Percentiles rank a stretch among this genome's conserved stretches.
Evolutionary conservation across 208 protist species (phyloP).

Genomic region (Leishmania braziliensis): DNA sequence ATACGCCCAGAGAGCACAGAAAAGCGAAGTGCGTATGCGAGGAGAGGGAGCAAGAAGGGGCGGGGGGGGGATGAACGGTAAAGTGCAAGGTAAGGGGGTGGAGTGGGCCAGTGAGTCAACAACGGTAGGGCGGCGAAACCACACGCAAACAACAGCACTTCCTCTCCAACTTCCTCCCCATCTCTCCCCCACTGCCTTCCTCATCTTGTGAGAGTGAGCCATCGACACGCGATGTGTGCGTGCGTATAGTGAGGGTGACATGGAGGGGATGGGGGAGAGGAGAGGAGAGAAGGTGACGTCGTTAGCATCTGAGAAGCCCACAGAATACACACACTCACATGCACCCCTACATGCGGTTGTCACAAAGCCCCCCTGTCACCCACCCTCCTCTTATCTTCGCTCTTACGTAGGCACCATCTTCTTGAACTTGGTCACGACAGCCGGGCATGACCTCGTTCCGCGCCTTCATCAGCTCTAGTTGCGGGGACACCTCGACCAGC

Average conservation of each 20-base stretch:
- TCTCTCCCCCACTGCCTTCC: neutral
- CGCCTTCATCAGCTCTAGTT: slow-evolving; percentile 10
- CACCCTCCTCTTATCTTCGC: neutral
- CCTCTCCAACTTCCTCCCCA: neutral
- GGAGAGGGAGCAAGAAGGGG: neutral
- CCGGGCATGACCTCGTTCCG: slow-evolving; percentile 12
- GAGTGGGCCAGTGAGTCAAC: neutral
- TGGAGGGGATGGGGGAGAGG: neutral
- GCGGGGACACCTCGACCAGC: slow-evolving; percentile 5
- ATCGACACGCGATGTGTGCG: neutral
- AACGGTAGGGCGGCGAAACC: neutral
- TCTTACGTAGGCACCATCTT: too few relatives aligned
- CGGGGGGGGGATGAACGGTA: neutral
- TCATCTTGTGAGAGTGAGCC: neutral
- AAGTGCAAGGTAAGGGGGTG: too few relatives aligned
- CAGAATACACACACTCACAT: neutral
- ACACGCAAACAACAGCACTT: neutral
- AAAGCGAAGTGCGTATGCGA: neutral
- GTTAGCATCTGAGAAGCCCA: neutral
- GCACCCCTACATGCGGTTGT: too few relatives aligned
- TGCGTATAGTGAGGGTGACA: neutral
- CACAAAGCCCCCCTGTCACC: too few relatives aligned
- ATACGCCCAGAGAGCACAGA: neutral
- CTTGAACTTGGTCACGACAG: neutral
- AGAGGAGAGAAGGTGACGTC: neutral